Evolutionary conservation across 2,329 filamentous ascomycete genomes (phyloP).

Genomic region (Spiromastix sp.): DNA sequence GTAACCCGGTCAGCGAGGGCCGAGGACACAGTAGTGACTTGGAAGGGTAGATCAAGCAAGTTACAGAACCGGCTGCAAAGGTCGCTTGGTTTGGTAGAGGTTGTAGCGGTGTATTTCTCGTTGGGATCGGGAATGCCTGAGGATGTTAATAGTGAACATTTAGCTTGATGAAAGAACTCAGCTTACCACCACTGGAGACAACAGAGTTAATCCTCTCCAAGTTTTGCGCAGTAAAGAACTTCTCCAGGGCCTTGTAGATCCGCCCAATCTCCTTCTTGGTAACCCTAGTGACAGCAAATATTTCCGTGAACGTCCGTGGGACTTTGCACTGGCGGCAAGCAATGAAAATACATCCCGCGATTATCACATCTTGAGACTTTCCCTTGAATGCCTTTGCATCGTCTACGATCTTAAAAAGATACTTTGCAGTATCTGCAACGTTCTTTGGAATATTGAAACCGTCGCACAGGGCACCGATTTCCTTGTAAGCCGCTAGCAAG

Average conservation of each 20-base stretch:
- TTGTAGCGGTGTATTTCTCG: conserved; percentile 59
- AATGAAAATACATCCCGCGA: conserved; percentile 95
- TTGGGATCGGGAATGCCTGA: conserved; percentile 36
- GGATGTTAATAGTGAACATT: conserved; percentile 5
- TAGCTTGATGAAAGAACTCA: background rate
- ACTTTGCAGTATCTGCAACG: conserved; percentile 82
- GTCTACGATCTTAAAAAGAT: conserved; percentile 89
- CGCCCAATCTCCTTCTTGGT: conserved; percentile 95
- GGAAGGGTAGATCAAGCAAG: conserved; percentile 63
- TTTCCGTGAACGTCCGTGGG: conserved; percentile 85
- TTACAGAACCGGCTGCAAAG: conserved; percentile 86
- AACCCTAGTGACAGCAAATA: conserved; percentile 85
- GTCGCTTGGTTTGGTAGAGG: conserved; percentile 68
- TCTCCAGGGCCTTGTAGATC: conserved; percentile 87
- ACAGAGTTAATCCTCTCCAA: conserved; percentile 44
- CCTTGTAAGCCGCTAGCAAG: conserved; percentile 71
- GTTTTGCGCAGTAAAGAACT: conserved; percentile 69
- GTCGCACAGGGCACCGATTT: conserved; percentile 81
- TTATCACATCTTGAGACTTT: conserved; percentile 86
- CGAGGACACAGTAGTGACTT: conserved; percentile 69
- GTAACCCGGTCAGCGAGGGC: conserved; percentile 69
- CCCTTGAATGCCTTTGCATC: conserved; percentile 91
- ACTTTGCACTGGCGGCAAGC: conserved; percentile 84
- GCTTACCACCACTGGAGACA: conserved; percentile 46
- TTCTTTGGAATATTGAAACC: conserved; percentile 69